Evolutionary conservation across 257 asterid species (phyloP).

Genomic region (Nemophila menziesii): DNA sequence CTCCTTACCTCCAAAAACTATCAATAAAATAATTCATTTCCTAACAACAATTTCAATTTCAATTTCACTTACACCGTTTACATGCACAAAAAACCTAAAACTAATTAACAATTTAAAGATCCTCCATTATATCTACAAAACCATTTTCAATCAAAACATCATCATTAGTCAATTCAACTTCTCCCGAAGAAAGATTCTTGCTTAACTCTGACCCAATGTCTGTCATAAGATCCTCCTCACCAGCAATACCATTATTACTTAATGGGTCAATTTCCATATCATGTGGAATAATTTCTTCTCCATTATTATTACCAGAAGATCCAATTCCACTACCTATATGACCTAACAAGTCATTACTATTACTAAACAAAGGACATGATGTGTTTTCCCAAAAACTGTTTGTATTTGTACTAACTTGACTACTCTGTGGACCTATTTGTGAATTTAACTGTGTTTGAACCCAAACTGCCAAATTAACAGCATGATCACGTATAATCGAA

Average conservation of each 20-base stretch:
- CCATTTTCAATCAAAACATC: too few relatives aligned
- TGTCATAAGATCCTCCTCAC: background rate
- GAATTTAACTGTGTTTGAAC: conserved; percentile 51
- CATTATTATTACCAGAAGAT: background rate
- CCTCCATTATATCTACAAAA: too few relatives aligned
- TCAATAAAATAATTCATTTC: too few relatives aligned
- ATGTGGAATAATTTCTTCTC: background rate
- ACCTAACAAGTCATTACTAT: conserved; percentile 11
- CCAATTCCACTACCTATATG: conserved; percentile 13
- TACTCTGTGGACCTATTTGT: conserved; percentile 30
- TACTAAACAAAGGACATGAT: conserved; percentile 8
- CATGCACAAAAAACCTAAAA: too few relatives aligned
- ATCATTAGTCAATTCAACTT: too few relatives aligned
- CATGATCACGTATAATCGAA: conserved; percentile 78
- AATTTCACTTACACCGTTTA: too few relatives aligned
- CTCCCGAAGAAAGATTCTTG: too few relatives aligned
- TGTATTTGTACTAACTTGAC: conserved; percentile 9
- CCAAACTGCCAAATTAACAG: conserved; percentile 60
- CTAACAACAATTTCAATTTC: too few relatives aligned
- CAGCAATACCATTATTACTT: background rate
- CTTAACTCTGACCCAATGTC: background rate
- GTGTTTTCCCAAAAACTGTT: conserved; percentile 13
- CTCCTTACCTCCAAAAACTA: too few relatives aligned
- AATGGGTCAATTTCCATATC: background rate
- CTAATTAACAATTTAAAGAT: too few relatives aligned